Evolutionary conservation across 768 basidiomycete species (phyloP).

Genomic region (Atractiella rhizophila): DNA sequence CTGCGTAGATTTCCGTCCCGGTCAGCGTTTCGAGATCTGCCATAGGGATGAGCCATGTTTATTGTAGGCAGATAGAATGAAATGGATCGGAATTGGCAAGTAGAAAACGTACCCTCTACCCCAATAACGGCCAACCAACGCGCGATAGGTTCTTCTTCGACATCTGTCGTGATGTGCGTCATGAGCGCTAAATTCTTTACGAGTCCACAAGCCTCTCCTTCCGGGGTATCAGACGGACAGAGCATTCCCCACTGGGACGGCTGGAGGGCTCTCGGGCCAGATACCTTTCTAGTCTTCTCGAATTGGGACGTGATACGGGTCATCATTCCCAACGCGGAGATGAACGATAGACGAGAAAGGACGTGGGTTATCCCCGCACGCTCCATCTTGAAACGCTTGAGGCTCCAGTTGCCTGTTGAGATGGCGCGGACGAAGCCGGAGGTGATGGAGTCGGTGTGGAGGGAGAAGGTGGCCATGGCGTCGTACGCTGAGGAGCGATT

Average conservation of each 20-base stretch:
- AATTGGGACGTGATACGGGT: constrained; percentile 96
- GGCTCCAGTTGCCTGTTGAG: constrained; percentile 94
- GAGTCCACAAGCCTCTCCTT: constrained; percentile 95
- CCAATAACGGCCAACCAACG: constrained; percentile 81
- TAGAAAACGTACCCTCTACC: constrained; percentile 46
- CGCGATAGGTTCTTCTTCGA: constrained; percentile 80
- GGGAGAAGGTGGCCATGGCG: constrained; percentile 65
- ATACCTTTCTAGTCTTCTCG: constrained; percentile 96
- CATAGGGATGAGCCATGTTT: background rate
- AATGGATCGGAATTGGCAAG: background rate
- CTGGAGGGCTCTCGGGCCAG: constrained; percentile 84
- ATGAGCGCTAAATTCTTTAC: constrained; percentile 97
- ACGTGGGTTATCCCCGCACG: constrained; percentile 96
- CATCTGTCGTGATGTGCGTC: constrained; percentile 99
- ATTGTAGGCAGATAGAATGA: background rate
- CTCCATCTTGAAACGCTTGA: constrained; percentile 97
- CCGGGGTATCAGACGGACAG: constrained; percentile 93
- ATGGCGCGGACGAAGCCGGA: constrained; percentile 89
- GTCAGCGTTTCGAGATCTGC: constrained; percentile 72
- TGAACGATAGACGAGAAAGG: constrained; percentile 77
- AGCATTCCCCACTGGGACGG: constrained; percentile 98
- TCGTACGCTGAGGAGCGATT: constrained; percentile 85
- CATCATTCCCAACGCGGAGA: constrained; percentile 98
- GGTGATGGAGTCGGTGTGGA: constrained; percentile 89
- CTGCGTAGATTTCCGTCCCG: constrained; percentile 86